Evolutionary conservation across 2,329 filamentous ascomycete species (phyloP), one percentile per base, ranked within the genome.

Genomic region (Colletotrichum kahawae): DNA sequence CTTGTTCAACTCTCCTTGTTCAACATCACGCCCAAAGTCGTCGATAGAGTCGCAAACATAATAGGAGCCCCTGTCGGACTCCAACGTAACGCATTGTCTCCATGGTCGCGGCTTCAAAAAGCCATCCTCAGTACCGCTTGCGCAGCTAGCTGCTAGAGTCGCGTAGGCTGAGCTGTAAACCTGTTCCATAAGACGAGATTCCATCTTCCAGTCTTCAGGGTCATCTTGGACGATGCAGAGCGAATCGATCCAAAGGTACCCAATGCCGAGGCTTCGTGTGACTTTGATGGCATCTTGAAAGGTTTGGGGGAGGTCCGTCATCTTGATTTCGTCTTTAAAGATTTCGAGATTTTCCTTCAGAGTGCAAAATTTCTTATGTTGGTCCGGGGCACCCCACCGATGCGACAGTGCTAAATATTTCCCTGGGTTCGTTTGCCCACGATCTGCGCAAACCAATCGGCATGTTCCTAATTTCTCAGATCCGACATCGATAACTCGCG

Each of bases 11-110:
- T 72, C 13, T 0, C 82, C 77, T 0, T 82, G 54, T 1, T 80
- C 74, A 1, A 86, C 83, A 14, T 86, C 71, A 16, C 43, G 18
- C 4, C 77, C 56, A 72, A 85, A 86, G 71, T 85, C 78, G 62
- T 85, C 83, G 3, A 84, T 79, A 2, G 70, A n/a, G 7, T 79
- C 62, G 38, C 81, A 82, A 9, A 83, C 18, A 1, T 60, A 60
- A 59, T 57, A 68, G 4, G 78, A 18, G 5, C 34, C 18, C 5
- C 59, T 21, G 13, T 4, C 27, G 9, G 65, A 54, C 27, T 54
- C 3, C 14, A 69, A 9, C 0, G 14, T 16, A 3, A 70, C 12
- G n/a, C 13, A 74, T 0, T 21, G n/a, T 4, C 66, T 21, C 29
- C 12, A 1, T 2, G 57, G 57, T 0, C 71, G 43, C 3, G 21